Percentiles rank a stretch among this genome's conserved stretches.
Evolutionary conservation across 768 basidiomycete species (phyloP).

Genomic region (Mrakia frigida): DNA sequence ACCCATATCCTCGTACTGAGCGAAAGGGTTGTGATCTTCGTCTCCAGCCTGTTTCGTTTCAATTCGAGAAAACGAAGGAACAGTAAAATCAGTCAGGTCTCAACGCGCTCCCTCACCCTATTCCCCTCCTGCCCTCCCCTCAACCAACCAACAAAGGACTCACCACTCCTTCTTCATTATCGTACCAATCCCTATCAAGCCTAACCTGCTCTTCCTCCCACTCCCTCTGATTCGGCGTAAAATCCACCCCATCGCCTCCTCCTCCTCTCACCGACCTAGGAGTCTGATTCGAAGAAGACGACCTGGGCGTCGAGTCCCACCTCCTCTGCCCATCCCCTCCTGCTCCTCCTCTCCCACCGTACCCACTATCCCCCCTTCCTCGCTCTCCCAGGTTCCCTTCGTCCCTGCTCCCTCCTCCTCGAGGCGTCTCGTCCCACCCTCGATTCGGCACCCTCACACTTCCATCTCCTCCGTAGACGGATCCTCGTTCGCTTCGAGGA

Average conservation of each 20-base stretch:
- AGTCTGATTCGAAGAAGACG: slow-evolving; percentile 26
- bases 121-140: neutral
- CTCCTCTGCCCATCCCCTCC: slow-evolving; percentile 1
- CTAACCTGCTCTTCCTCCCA: slow-evolving; percentile 97
- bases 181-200: slow-evolving; percentile 93
- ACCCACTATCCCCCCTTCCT: slow-evolving; percentile 2
- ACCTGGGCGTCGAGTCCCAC: slow-evolving; percentile 36
- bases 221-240: slow-evolving; percentile 51
- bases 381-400: slow-evolving; percentile 15
- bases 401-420: slow-evolving; percentile 46
- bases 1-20: slow-evolving; percentile 84
- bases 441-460: slow-evolving; percentile 87
- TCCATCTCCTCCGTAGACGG: slow-evolving; percentile 47
- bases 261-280: slow-evolving; percentile 25
- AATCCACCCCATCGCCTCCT: slow-evolving; percentile 24
- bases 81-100: neutral
- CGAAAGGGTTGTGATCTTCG: slow-evolving; percentile 85
- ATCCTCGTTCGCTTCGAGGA: slow-evolving; percentile 37
- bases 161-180: slow-evolving; percentile 72
- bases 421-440: slow-evolving; percentile 90
- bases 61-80: no score
- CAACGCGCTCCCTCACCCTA: no score
- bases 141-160: slow-evolving; percentile 26
- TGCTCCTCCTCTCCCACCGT: no score
- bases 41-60: slow-evolving; percentile 55